Percentiles rank a stretch among this genome's conserved stretches.
phyloP scores from a whole-genome alignment of 169 alveolate genomes.

The Plasmodium malariae region DNA sequence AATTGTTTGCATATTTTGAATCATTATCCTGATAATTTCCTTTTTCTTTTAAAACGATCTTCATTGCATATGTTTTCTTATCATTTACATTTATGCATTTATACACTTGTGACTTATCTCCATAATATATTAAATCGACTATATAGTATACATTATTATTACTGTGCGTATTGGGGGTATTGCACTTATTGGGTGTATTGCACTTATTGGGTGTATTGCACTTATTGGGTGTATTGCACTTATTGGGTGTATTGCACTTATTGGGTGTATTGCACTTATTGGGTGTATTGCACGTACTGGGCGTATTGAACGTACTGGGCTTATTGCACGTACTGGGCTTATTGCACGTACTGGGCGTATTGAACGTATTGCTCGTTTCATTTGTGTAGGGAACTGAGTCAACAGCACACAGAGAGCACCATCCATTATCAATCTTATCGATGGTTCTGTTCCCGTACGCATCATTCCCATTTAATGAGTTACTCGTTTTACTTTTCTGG shows the following conservation, averaged over 20 bases:
- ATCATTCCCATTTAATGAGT: no score
- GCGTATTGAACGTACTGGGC: no score
- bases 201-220: not conserved
- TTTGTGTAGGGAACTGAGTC: not conserved
- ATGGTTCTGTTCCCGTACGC: not conserved
- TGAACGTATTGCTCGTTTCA: not conserved
- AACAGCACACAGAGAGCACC: not conserved
- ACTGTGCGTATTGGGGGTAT: no score
- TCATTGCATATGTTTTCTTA: conserved; percentile 66
- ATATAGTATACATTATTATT: conserved; percentile 25
- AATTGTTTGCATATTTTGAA: not conserved
- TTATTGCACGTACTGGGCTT: no score
- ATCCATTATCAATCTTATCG: not conserved
- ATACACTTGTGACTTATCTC: conserved; percentile 73
- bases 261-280: no score
- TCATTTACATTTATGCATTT: conserved; percentile 44
- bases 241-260: no score
- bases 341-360: not conserved
- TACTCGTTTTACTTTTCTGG: no score
- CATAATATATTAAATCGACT: conserved; percentile 53
- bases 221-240: no score
- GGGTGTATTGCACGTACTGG: no score
- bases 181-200: not conserved
- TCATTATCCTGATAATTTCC: not conserved
- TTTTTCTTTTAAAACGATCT: conserved; percentile 39